Evolutionary conservation across 306 rosid species (phyloP).

Genomic region (Cyamopsis tetragonoloba): DNA sequence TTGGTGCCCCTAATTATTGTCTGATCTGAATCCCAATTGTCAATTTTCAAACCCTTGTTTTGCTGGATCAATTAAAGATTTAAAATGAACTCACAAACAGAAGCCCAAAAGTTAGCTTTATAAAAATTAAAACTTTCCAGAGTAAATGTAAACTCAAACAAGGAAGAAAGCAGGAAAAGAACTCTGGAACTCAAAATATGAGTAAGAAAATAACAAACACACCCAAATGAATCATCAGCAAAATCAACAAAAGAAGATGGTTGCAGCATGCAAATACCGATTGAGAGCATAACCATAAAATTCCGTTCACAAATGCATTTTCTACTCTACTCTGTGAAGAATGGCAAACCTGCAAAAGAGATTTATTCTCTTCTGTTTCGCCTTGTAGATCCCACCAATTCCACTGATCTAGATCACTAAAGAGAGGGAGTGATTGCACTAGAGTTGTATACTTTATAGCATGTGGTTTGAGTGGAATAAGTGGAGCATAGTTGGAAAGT

Average conservation of each 20-base stretch:
- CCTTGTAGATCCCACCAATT: constrained; percentile 11
- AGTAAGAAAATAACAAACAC: neutral
- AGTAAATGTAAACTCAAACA: neutral
- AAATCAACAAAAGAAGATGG: neutral
- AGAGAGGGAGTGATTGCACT: neutral
- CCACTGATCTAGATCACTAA: neutral
- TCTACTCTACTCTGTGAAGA: neutral
- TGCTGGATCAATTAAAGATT: constrained; percentile 34
- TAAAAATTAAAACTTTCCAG: constrained; percentile 10
- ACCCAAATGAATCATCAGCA: neutral
- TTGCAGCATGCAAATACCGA: neutral
- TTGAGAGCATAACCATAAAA: neutral
- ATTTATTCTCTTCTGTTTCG: neutral
- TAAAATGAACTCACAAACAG: too few species aligned
- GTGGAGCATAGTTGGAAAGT: constrained; percentile 2
- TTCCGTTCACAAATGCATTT: neutral
- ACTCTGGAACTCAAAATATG: too few species aligned
- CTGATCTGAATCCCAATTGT: constrained; percentile 11
- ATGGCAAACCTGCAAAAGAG: constrained; percentile 3
- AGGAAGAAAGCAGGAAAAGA: neutral
- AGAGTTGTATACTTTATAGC: neutral
- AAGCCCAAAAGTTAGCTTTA: neutral
- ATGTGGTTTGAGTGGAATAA: neutral
- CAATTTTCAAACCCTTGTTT: neutral
- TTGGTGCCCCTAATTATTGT: neutral